A percentile compares a stretch with the other conserved stretches of the same genome.
phyloP scores from a whole-genome alignment of 2,329 filamentous ascomycete species.

The Diaporthe sp. region DNA sequence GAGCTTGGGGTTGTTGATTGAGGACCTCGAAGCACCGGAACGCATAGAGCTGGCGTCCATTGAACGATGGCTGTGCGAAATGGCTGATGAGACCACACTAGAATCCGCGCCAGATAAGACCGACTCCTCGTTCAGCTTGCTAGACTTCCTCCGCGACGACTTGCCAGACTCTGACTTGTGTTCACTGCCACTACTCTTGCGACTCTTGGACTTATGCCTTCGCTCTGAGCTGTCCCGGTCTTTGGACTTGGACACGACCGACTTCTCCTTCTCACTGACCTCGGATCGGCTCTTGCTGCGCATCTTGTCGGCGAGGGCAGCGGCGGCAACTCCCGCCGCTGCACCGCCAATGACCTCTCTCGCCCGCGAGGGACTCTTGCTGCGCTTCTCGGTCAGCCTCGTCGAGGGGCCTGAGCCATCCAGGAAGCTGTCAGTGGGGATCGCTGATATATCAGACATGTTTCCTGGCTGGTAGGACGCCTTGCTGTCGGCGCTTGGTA shows the following conservation, averaged over 20 bases:
- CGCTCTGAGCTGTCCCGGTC: slow-evolving; percentile 65
- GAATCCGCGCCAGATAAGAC: slow-evolving; percentile 67
- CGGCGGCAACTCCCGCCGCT: slow-evolving; percentile 55
- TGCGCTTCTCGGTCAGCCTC: slow-evolving; percentile 53
- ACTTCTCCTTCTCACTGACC: slow-evolving; percentile 52
- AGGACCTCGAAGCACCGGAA: slow-evolving; percentile 71
- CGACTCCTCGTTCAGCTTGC: slow-evolving; percentile 66
- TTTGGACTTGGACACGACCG: slow-evolving; percentile 50
- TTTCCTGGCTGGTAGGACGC: slow-evolving; percentile 75
- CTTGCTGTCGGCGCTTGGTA: slow-evolving; percentile 68
- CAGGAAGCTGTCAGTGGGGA: slow-evolving; percentile 73
- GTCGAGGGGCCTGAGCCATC: slow-evolving; percentile 67
- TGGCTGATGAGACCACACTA: slow-evolving; percentile 67
- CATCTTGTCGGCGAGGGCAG: slow-evolving; percentile 58
- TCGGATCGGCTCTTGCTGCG: slow-evolving; percentile 60
- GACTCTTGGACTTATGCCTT: slow-evolving; percentile 64
- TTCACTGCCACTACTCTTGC: slow-evolving; percentile 65
- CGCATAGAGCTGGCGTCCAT: slow-evolving; percentile 68
- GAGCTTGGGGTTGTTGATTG: slow-evolving; percentile 92
- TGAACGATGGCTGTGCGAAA: slow-evolving; percentile 69
- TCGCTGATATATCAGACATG: slow-evolving; percentile 88
- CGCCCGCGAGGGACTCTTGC: slow-evolving; percentile 58
- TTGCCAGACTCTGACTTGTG: slow-evolving; percentile 61
- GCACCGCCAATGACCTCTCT: slow-evolving; percentile 57
- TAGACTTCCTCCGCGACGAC: slow-evolving; percentile 65